Base-by-base conservation (phyloP, 805 yeast genomes). In the Hanseniaspora jakobsenii region DNA sequence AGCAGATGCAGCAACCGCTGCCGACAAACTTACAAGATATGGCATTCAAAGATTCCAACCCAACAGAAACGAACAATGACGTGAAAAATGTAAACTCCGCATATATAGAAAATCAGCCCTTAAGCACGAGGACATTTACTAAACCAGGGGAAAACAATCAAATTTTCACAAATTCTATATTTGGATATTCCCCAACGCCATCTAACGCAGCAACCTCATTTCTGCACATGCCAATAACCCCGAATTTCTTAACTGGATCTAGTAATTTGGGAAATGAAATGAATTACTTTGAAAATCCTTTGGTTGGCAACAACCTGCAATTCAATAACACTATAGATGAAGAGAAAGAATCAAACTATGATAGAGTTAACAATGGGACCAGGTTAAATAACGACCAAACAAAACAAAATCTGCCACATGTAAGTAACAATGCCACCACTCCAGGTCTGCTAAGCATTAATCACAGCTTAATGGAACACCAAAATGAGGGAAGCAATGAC, bases 101-200 rank as follows among this genome's bases (percentile, higher is more conserved):
- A n/a, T n/a, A n/a, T n/a, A n/a, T n/a, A n/a, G n/a, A n/a, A n/a
- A n/a, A n/a, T n/a, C n/a, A n/a, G n/a, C n/a, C n/a, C n/a, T n/a
- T n/a, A n/a, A n/a, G n/a, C n/a, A n/a, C n/a, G n/a, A n/a, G n/a
- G n/a, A n/a, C n/a, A n/a, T n/a, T n/a, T n/a, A n/a, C n/a, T n/a
- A n/a, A n/a, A n/a, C n/a, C n/a, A n/a, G n/a, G n/a, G n/a, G n/a
- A n/a, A n/a, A n/a, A n/a, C 32, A n/a, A 16, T 28, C 36, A 32
- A 29, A 30, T 35, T 14, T 42, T 35, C 35, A 32, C 39, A 18
- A 6, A 35, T 6, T 28, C 46, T 1, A 38, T 32, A 10, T 32
- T 37, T 35, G 46, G 26, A 8, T 42, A 35, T 29, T 42, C 46
- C 3, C 46, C 46, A 13, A 35, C 46, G 6, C 40, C 46, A 12